Evolutionary conservation across 371 early-diverging fungal genomes (phyloP).

Genomic region (Syncephalastrum racemosum): DNA sequence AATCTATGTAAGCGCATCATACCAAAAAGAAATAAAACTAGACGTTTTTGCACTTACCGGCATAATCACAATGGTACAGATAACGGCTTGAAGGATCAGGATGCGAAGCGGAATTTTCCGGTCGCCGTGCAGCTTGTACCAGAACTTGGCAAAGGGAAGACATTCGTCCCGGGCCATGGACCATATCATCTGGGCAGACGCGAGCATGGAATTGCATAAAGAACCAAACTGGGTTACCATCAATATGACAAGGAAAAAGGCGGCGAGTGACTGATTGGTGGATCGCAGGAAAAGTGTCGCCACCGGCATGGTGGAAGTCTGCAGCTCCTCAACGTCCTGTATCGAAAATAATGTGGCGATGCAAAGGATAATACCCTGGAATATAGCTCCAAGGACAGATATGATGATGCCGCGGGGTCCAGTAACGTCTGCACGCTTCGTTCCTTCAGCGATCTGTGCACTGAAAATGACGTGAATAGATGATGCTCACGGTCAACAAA

Average conservation of each 20-base stretch:
- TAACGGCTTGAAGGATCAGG: slow-evolving; percentile 9
- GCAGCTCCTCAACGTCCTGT: slow-evolving; percentile 34
- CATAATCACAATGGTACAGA: slow-evolving; percentile 25
- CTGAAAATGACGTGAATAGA: neutral
- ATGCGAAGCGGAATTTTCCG: slow-evolving; percentile 22
- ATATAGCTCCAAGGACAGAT: slow-evolving; percentile 29
- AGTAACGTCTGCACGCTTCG: slow-evolving; percentile 32
- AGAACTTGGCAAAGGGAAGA: slow-evolving; percentile 19
- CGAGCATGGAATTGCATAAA: slow-evolving; percentile 19
- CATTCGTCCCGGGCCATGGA: slow-evolving; percentile 29
- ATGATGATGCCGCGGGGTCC: slow-evolving; percentile 43
- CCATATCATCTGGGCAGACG: slow-evolving; percentile 18
- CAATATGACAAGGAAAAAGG: slow-evolving; percentile 27
- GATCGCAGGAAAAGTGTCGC: slow-evolving; percentile 19
- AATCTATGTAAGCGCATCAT: neutral
- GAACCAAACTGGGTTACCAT: slow-evolving; percentile 26
- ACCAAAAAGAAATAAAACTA: no score
- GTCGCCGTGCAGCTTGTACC: slow-evolving; percentile 21
- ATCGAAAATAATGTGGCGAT: slow-evolving; percentile 38
- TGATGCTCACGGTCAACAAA: no score
- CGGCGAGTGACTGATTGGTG: slow-evolving; percentile 13
- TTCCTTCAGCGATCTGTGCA: slow-evolving; percentile 44
- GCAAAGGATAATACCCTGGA: slow-evolving; percentile 38
- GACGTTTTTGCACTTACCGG: slow-evolving; percentile 11
- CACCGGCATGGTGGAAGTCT: slow-evolving; percentile 16